Evolutionary conservation across 2,329 filamentous ascomycete species (phyloP), one percentile per base, ranked within the genome.

Genomic region (Trichoderma atroviride): DNA sequence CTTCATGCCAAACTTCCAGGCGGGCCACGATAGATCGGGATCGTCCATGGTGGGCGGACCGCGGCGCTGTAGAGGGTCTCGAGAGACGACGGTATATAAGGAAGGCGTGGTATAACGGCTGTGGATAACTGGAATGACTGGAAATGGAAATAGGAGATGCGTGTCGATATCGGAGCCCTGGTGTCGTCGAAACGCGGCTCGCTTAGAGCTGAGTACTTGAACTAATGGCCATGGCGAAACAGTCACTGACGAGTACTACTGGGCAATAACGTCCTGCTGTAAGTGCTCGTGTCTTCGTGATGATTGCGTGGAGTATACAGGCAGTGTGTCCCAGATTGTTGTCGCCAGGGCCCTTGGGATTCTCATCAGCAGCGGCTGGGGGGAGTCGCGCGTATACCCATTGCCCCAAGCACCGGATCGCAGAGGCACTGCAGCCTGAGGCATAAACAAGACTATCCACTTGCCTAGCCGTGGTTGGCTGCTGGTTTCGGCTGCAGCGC

Each of bases 1-100:
- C 82, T 86, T 87, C 83, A 88, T 83, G 75, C 86, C 86, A 81
- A 88, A 89, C 78, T 88, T 88, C 86, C 87, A 89, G 74, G 84
- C 83, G 55, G 87, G 87, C 87, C 87, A 89, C 73, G 82, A 80
- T 76, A 78, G 81, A 72, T 78, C 81, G 37, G 81, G 82, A 68
- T 88, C 86, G 78, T 88, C 86, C 87, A 89, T 88, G 2, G 71
- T 74, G 74, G 75, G 75, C 40, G 27, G 24, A 24, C 50, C 16
- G 14, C 16, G 14, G 50, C 57, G 62, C 43, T 31, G 11, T 47
- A 27, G 33, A 29, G 16, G 19, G n/a, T 14, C 16, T 35, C 16
- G 53, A 59, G 24, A 60, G 55, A n/a, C 22, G 31, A 43, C 7
- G 19, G 40, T 10, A n/a, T 43, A 52, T 58, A 13, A 68, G 58